Evolutionary conservation across 352 stramenopile species (phyloP), one percentile per base, ranked within the genome.

Genomic region (Sclerospora graminicola): DNA sequence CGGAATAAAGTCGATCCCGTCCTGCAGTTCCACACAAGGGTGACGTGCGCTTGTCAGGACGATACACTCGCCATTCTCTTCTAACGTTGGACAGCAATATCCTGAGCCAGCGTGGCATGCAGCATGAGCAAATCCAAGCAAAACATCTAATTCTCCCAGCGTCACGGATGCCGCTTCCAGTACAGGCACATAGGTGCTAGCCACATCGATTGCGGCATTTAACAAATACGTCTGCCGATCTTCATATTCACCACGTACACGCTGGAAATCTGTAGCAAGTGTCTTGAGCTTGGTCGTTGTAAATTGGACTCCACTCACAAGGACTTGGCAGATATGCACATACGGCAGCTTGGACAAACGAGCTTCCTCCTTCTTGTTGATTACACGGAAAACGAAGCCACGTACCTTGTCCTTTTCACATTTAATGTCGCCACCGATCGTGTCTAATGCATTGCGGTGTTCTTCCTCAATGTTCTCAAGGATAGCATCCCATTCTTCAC

Each of bases 231-330:
- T 38, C 37, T 98, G 94, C 15, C 84, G 76, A 41, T 92, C 70
- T 35, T 97, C 76, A 62, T 99, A 98, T 55, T 97, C 85, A 1
- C 41, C 40, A 8, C 83, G 69, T 13, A 96, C 59, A 41, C 89
- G 72, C 29, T 83, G 77, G 51, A 96, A 94, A 8, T 90, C 78
- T 0, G 67, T 58, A 0, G 82, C 88, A 0, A 98, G 63, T 16
- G 82, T 63, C 47, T 91, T 86, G 15, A 98, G 69, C 45, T 82
- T 84, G 8, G 72, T 85, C 9, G 93, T 98, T 13, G 89, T 98
- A 61, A 99, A 99, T 58, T 98, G 96, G 20, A 99, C 86, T 9
- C 97, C 95, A 58, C 97, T 98, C 40, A 97, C 95, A 10, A 99
- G 76, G 21, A 99, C 84, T 40, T 95, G 81, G 45, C 97, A 90